These are phyloP conservation scores for Flaveria bidentis DNA, from an alignment of 129 eudicot species.

Conservation along the genomic window DNA sequence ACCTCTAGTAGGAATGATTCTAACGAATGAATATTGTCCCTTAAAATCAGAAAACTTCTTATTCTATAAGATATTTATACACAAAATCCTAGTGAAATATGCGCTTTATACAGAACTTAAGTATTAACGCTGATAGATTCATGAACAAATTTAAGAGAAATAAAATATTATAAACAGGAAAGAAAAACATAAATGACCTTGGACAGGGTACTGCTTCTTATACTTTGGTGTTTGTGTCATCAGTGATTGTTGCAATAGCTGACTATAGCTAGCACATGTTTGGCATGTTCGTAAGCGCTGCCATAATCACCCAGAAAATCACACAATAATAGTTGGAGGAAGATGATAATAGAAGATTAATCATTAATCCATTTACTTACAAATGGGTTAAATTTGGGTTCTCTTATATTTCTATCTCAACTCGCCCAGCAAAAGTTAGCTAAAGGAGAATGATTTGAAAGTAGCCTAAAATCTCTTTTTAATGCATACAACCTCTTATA, in stretches of 20 bases:
- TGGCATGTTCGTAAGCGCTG: conserved; percentile 63
- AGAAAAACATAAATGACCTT: conserved; percentile 47
- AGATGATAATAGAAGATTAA: conserved; percentile 12
- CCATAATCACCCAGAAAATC: conserved; percentile 18
- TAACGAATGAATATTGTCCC: not conserved
- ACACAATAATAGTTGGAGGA: not conserved
- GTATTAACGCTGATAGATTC: not conserved
- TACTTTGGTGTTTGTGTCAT: conserved; percentile 44
- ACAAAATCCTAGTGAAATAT: not conserved
- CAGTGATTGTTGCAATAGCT: conserved; percentile 43
- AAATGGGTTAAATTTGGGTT: not conserved
- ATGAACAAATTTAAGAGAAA: not conserved
- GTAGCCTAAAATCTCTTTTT: not conserved
- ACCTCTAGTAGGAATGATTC: not conserved
- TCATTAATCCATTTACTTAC: not conserved
- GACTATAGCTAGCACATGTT: conserved; percentile 40
- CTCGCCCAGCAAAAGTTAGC: not conserved
- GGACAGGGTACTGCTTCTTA: conserved; percentile 56
- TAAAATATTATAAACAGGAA: not conserved
- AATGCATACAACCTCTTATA: not conserved
- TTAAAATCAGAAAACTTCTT: not conserved
- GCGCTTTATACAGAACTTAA: not conserved
- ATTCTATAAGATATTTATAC: not conserved
- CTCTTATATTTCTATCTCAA: not conserved
- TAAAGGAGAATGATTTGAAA: not conserved